A percentile compares a stretch with the other conserved stretches of the same genome.
These are phyloP conservation scores for Syncephalastrum racemosum DNA, from an alignment of 371 early-diverging fungal species.

Conservation along the genomic window DNA sequence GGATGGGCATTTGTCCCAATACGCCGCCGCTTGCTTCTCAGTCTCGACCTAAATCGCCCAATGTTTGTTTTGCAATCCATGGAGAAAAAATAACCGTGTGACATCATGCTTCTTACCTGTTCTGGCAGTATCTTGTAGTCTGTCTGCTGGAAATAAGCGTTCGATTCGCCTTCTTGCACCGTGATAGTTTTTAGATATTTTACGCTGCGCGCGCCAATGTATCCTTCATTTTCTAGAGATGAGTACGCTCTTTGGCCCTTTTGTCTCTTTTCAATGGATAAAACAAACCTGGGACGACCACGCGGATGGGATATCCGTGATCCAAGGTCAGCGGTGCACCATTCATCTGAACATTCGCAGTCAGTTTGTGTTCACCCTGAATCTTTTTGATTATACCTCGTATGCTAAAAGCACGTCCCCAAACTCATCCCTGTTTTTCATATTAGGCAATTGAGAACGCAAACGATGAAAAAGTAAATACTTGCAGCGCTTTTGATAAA, in stretches of 20 bases:
- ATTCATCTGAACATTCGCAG: constrained; percentile 66
- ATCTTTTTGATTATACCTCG: constrained; percentile 35
- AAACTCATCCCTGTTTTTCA: constrained; percentile 54
- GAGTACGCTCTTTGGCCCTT: neutral
- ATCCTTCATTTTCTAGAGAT: constrained; percentile 24
- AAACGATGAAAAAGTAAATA: neutral
- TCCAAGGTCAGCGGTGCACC: constrained; percentile 70
- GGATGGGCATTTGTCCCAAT: constrained; percentile 55
- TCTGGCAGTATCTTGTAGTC: constrained; percentile 88
- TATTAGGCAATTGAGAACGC: neutral
- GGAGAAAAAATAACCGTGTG: too few species aligned
- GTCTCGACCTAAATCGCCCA: constrained; percentile 22
- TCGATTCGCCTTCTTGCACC: constrained; percentile 65
- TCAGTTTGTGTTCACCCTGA: neutral
- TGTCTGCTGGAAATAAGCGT: constrained; percentile 73
- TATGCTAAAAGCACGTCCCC: constrained; percentile 84
- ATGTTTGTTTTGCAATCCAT: too few species aligned
- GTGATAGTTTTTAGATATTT: constrained; percentile 75
- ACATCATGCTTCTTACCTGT: constrained; percentile 30
- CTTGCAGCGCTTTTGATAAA: constrained; percentile 71
- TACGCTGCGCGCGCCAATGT: constrained; percentile 86
- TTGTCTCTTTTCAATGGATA: constrained; percentile 6
- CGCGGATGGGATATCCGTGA: constrained; percentile 83
- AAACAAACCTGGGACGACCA: constrained; percentile 74
- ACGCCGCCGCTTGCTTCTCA: constrained; percentile 42